These are phyloP conservation scores for Pythium insidiosum DNA, from an alignment of 352 stramenopile genomes.

Conservation along the genomic window DNA sequence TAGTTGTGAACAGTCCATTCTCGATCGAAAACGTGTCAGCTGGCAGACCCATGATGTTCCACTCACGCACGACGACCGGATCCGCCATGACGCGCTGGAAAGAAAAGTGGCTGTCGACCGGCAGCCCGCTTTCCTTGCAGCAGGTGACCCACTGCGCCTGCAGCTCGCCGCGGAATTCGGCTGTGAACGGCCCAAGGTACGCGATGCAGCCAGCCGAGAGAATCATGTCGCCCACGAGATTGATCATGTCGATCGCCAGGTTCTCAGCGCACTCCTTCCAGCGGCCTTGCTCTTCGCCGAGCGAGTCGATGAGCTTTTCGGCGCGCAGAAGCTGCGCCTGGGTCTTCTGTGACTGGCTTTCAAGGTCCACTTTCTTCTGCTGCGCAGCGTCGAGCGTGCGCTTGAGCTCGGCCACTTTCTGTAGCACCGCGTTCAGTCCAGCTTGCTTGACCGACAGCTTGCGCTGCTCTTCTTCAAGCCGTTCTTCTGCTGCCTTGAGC, in stretches of 20 bases:
- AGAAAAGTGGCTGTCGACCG: slow-evolving; percentile 80
- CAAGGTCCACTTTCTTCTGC: slow-evolving; percentile 90
- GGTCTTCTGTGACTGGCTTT: slow-evolving; percentile 82
- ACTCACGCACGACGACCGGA: slow-evolving; percentile 86
- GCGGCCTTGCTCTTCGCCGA: slow-evolving; percentile 86
- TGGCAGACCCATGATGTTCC: slow-evolving; percentile 89
- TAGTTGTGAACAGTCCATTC: slow-evolving; percentile 90
- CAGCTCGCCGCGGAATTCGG: slow-evolving; percentile 77
- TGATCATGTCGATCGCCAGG: slow-evolving; percentile 78
- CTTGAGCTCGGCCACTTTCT: slow-evolving; percentile 86
- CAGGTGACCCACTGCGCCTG: slow-evolving; percentile 78
- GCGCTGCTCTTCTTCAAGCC: slow-evolving; percentile 78
- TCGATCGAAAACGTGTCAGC: slow-evolving; percentile 92
- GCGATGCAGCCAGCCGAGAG: slow-evolving; percentile 88
- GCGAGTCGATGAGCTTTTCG: slow-evolving; percentile 86
- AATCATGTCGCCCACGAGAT: slow-evolving; percentile 92
- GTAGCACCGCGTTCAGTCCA: slow-evolving; percentile 66
- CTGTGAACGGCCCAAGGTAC: slow-evolving; percentile 89
- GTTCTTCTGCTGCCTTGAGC: slow-evolving; percentile 80
- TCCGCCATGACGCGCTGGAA: slow-evolving; percentile 79
- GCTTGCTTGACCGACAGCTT: slow-evolving; percentile 86
- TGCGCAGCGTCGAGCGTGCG: slow-evolving; percentile 81
- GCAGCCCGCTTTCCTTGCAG: slow-evolving; percentile 72
- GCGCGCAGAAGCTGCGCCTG: slow-evolving; percentile 85
- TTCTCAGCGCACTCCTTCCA: slow-evolving; percentile 83